Conservation (phyloP, 2,329 filamentous ascomycete species). For the Diaporthe sp. region DNA sequence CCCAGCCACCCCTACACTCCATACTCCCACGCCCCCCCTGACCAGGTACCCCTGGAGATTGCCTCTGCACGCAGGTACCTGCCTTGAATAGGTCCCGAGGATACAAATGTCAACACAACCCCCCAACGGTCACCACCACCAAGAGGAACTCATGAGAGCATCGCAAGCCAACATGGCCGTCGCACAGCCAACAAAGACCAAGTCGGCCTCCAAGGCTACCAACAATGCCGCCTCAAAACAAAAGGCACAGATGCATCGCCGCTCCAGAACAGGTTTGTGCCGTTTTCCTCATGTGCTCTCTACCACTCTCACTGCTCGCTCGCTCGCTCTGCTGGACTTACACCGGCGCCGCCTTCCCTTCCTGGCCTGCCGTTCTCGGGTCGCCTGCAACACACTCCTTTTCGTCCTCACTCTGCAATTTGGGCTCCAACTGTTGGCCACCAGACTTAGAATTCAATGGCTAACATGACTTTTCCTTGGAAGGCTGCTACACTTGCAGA, state of each 20-base stretch:
- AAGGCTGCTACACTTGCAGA: slow-evolving; percentile 79
- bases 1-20: slow-evolving; percentile 40
- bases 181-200: slow-evolving; percentile 70
- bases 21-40: slow-evolving; percentile 48
- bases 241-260: slow-evolving; percentile 89
- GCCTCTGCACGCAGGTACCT: slow-evolving; percentile 55
- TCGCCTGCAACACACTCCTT: slow-evolving; percentile 41
- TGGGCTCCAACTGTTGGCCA: background rate
- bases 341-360: slow-evolving; percentile 4
- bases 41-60: slow-evolving; percentile 38
- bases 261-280: slow-evolving; percentile 90
- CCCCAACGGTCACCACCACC: slow-evolving; percentile 64
- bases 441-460: slow-evolving; percentile 40
- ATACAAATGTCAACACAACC: slow-evolving; percentile 77
- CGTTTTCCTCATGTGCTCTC: slow-evolving; percentile 42
- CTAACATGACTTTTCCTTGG: slow-evolving; percentile 47
- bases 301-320: slow-evolving; percentile 8
- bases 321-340: slow-evolving; percentile 12
- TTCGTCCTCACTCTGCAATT: slow-evolving; percentile 42
- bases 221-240: slow-evolving; percentile 69
- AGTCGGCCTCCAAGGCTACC: slow-evolving; percentile 66
- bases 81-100: slow-evolving; percentile 47
- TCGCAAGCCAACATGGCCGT: slow-evolving; percentile 71
- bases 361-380: slow-evolving; percentile 41
- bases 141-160: slow-evolving; percentile 62